Conservation (phyloP, 1,284 basidiomycete genomes). For the Cryptococcus sp. region DNA sequence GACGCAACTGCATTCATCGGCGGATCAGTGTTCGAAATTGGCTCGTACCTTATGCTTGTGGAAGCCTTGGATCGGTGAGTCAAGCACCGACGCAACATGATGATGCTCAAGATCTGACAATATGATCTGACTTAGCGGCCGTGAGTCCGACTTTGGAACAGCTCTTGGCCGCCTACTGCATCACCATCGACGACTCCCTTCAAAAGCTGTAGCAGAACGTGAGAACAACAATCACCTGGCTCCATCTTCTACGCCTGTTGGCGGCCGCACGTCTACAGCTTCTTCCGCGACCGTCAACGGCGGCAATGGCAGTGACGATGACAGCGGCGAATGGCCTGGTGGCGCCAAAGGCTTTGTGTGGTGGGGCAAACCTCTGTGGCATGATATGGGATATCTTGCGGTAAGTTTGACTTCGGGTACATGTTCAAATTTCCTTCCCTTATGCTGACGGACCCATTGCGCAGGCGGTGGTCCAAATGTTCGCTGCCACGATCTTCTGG, state of each 20-base stretch:
- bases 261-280: not conserved
- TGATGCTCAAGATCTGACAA: not conserved
- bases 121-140: constrained; percentile 26
- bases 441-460: not conserved
- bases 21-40: constrained; percentile 61
- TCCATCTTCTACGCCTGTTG: not conserved
- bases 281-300: constrained; percentile 1
- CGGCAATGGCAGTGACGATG: not conserved
- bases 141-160: constrained; percentile 38
- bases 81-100: not conserved
- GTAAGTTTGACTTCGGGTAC: constrained; percentile 15
- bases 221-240: not conserved
- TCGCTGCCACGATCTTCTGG: constrained; percentile 63
- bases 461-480: constrained; percentile 57
- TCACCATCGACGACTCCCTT: constrained; percentile 14
- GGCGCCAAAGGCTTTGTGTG: constrained; percentile 29
- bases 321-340: constrained; percentile 7
- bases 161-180: constrained; percentile 32
- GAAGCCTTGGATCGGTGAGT: constrained; percentile 57
- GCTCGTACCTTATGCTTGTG: constrained; percentile 56
- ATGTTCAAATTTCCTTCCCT: not conserved
- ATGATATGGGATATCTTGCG: constrained; percentile 61
- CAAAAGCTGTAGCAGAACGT: not conserved
- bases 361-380: constrained; percentile 56
- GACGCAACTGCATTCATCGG: constrained; percentile 58